Evolutionary conservation across 164 flowering plant genomes (phyloP).

Genomic region (Nymphaea colorata): DNA sequence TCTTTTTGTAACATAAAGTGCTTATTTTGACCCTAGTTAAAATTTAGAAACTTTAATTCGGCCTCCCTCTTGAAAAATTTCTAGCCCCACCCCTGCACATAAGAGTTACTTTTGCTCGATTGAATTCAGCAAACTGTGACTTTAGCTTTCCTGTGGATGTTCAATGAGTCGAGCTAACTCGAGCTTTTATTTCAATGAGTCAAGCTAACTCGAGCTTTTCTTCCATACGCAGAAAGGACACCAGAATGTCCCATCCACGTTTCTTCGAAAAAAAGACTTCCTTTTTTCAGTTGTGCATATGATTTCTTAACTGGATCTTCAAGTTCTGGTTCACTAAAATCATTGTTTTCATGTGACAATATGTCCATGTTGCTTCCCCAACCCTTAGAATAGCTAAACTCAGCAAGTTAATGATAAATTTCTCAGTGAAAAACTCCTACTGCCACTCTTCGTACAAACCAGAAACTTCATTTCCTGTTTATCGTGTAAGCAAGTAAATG

Average conservation of each 20-base stretch:
- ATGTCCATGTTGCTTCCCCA: slow-evolving; percentile 20
- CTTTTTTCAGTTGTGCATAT: slow-evolving; percentile 35
- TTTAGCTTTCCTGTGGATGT: slow-evolving; percentile 4
- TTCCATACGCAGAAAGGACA: slow-evolving; percentile 89
- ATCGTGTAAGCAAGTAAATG: too few species aligned
- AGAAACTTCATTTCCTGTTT: too few species aligned
- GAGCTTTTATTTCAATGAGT: too few species aligned
- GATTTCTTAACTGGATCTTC: slow-evolving; percentile 38
- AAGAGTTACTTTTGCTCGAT: slow-evolving; percentile 5
- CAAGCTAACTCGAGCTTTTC: slow-evolving; percentile 30
- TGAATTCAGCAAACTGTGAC: slow-evolving; percentile 4
- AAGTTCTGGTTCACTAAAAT: slow-evolving; percentile 84
- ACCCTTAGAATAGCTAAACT: background rate
- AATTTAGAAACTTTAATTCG: too few species aligned
- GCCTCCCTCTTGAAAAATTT: too few species aligned
- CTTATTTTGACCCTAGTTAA: too few species aligned
- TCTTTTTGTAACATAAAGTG: background rate
- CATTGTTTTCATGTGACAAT: slow-evolving; percentile 61
- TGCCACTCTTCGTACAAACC: too few species aligned
- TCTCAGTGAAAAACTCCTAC: too few species aligned
- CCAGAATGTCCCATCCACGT: slow-evolving; percentile 33
- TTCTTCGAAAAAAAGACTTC: slow-evolving; percentile 31
- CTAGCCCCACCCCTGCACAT: background rate
- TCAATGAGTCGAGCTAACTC: background rate
- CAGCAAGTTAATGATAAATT: too few species aligned